Base-by-base conservation (phyloP, 2,329 filamentous ascomycete genomes). In the Penicillium sp. region DNA sequence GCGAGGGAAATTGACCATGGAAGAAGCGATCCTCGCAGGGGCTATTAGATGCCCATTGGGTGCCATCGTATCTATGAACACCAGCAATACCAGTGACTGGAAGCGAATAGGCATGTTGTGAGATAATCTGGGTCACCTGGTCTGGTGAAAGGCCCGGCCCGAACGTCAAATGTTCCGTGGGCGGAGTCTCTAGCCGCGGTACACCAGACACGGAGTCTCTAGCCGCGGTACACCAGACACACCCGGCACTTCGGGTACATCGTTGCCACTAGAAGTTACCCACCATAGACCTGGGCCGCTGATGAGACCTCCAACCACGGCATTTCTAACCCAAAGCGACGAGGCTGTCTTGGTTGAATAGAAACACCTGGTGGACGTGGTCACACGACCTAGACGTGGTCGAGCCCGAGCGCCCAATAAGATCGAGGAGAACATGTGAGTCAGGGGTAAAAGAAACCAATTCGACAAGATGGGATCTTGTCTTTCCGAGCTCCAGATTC, bases 41-140 rank as follows among this genome's bases (percentile, higher is more conserved):
- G 23, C 65, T 69, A 64, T 75, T 77, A 15, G 70, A 72, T 4
- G 70, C 73, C 27, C 71, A 31, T 52, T 68, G 67, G 11, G 56
- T 49, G 14, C 65, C 66, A 47, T 69, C 65, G 18, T 69, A 70
- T 47, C 66, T 57, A 12, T 26, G 49, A 31, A 70, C 58, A 3
- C 61, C 61, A 3, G 61, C 3, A n/a, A 67, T 44, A 9, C 57
- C 41, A 15, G n/a, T 51, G 37, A 66, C 61, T 1, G 20, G 47
- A n/a, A 57, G 50, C 1, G 67, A 65, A 50, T 65, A 69, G 27
- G 66, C 60, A 8, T 51, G 57, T 57, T 61, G 35, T 5, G 62
- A 69, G 41, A 68, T 53, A 6, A 63, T 57, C 6, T 15, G 51
- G 7, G 65, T 67, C 9, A 68, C 60, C 52, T 65, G 45, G 3